These are phyloP conservation scores for Astragalus membranaceus DNA, from an alignment of 306 rosid genomes.

Conservation along the genomic window DNA sequence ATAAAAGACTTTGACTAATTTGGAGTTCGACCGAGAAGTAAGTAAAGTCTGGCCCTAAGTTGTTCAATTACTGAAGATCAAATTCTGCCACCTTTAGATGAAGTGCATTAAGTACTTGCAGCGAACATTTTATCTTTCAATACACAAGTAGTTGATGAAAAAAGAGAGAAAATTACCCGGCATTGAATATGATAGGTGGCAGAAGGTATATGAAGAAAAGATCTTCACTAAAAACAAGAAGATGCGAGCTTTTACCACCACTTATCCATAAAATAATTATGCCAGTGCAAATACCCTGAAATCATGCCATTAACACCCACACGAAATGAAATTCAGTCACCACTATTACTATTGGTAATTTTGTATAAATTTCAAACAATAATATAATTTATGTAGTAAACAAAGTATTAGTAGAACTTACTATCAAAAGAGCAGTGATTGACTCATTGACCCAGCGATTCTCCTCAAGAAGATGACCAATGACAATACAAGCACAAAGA, in stretches of 20 bases:
- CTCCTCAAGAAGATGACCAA: slow-evolving; percentile 98
- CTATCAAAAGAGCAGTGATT: slow-evolving; percentile 85
- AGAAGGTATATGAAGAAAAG: slow-evolving; percentile 91
- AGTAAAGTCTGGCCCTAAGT: too few species aligned
- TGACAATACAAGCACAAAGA: slow-evolving; percentile 83
- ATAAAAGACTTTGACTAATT: too few species aligned
- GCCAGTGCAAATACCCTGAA: slow-evolving; percentile 80
- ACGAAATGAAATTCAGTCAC: background rate
- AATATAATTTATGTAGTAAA: too few species aligned
- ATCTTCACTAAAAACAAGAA: slow-evolving; percentile 91
- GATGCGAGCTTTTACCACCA: slow-evolving; percentile 81
- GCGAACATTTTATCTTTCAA: too few species aligned
- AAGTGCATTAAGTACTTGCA: too few species aligned
- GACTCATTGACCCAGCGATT: slow-evolving; percentile 90
- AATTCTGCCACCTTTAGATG: too few species aligned
- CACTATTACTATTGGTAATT: background rate
- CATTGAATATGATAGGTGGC: slow-evolving; percentile 95
- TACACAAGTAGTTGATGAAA: background rate
- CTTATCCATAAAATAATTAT: slow-evolving; percentile 68
- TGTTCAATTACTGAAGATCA: too few species aligned
- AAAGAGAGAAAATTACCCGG: slow-evolving; percentile 54
- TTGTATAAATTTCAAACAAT: background rate
- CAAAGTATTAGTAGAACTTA: slow-evolving; percentile 30
- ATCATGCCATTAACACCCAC: slow-evolving; percentile 8
- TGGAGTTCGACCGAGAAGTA: too few species aligned